These are phyloP conservation scores for Raddia distichophylla DNA, from an alignment of 176 grass and related monocot species.

Conservation along the genomic window DNA sequence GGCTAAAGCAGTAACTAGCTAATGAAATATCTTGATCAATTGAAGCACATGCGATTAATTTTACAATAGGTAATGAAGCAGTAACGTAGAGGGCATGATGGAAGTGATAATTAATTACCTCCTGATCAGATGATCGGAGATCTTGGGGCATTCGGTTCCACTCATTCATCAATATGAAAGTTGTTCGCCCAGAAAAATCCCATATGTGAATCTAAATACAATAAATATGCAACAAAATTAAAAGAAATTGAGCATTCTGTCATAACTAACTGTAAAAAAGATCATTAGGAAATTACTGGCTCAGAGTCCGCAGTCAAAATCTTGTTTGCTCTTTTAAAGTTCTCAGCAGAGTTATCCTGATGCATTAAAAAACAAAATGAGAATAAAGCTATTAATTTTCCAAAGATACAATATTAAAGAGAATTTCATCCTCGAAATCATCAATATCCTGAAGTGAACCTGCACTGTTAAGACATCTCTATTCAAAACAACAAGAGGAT, in stretches of 20 bases:
- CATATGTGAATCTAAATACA: constrained; percentile 79
- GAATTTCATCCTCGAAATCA: background rate
- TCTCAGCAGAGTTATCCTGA: constrained; percentile 86
- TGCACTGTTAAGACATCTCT: background rate
- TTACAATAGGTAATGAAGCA: constrained; percentile 11
- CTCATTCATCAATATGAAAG: constrained; percentile 86
- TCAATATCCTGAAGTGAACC: constrained; percentile 17
- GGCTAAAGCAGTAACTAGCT: background rate
- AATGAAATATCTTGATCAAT: background rate
- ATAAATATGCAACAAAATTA: constrained; percentile 32
- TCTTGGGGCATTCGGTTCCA: constrained; percentile 75
- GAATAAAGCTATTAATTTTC: background rate
- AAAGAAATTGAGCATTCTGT: constrained; percentile 6
- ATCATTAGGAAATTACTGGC: constrained; percentile 53
- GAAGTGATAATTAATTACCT: constrained; percentile 60
- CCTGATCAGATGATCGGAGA: constrained; percentile 67
- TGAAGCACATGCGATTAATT: background rate
- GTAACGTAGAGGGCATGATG: constrained; percentile 8
- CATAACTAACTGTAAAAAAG: constrained; percentile 15
- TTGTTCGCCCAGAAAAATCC: constrained; percentile 93
- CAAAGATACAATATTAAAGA: background rate
- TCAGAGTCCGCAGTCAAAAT: constrained; percentile 74
- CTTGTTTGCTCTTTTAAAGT: constrained; percentile 85
- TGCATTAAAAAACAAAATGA: constrained; percentile 33
- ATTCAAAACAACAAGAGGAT: constrained; percentile 36